Conservation (phyloP, 2,329 filamentous ascomycete species). For the Ceratocystis huliohia region DNA sequence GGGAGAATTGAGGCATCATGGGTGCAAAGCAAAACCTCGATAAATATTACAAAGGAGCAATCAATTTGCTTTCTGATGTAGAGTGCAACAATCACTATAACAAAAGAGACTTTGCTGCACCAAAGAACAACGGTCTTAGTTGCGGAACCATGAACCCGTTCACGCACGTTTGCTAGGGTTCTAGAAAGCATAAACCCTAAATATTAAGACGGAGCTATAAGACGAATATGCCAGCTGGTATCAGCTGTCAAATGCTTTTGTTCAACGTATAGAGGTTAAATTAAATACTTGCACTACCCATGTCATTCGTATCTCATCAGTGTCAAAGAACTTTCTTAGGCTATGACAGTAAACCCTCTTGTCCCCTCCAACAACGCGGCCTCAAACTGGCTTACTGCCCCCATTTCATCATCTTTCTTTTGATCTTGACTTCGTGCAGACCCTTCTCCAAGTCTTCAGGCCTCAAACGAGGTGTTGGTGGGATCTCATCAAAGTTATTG, state of each 20-base stretch:
- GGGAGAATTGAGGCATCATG: neutral
- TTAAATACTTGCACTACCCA: neutral
- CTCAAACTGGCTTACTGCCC: slow-evolving; percentile 22
- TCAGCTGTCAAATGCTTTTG: neutral
- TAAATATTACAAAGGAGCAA: neutral
- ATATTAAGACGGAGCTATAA: no score
- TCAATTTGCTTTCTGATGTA: neutral
- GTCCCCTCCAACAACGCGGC: neutral
- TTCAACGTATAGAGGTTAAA: neutral
- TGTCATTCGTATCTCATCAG: neutral
- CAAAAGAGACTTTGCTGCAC: neutral
- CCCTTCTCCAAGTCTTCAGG: slow-evolving; percentile 50
- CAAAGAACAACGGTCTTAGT: neutral
- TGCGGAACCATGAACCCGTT: neutral
- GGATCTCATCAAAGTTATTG: slow-evolving; percentile 42
- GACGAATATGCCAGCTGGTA: neutral
- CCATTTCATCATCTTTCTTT: slow-evolving; percentile 22
- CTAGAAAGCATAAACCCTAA: neutral
- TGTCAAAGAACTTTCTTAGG: neutral
- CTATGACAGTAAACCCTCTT: neutral
- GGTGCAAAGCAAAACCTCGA: neutral
- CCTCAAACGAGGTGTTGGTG: slow-evolving; percentile 43
- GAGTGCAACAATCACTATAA: no score
- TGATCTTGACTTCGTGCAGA: slow-evolving; percentile 30
- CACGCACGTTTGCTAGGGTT: neutral